Base-by-base conservation (phyloP, 441 rosid species). In the Kokia cookei region DNA sequence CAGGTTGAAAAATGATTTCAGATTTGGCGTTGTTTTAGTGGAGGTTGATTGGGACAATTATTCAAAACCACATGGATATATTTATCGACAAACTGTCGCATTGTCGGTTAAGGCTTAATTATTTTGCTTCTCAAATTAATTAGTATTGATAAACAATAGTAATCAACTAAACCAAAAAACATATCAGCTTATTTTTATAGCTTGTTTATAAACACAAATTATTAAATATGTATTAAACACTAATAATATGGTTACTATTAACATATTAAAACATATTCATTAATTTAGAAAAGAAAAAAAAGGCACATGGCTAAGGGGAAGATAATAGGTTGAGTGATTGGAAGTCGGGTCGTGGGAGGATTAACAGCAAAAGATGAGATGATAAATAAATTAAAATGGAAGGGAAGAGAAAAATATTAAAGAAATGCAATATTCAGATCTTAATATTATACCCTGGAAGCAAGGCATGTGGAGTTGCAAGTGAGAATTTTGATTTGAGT, bases 391-490 rank as follows among this genome's bases (percentile, higher is more conserved):
- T 19, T 19, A 19, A 19, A 19, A 19, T 19, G 22, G 22, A 19
- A 19, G 22, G 35, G 37, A 47, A 62, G 63, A 13, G 57, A 5
- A 11, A 24, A 24, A 4, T 1, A 24, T 32, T 3, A 7, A 32
- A 26, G 6, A 11, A 61, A 26, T 2, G 27, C 27, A n/a, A 37
- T 8, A 15, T 63, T 62, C 74, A 75, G 79, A 75, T 84, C 82
- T n/a, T 54, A 2, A 54, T 54, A 17, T 75, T 77, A 75, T 75
- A 61, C 69, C n/a, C 24, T 40, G 55, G 68, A 76, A 67, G 35
- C 71, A 76, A 71, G 35, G 78, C 87, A 84, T 78, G 84, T 84
- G 80, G 75, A 17, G 2, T 2, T 9, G 55, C 66, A 72, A 24
- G 55, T 57, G 65, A 72, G 54, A 61, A 61, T n/a, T 45, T 42